Evolutionary conservation across 1,284 basidiomycete species (phyloP).

Genomic region (Cryptococcus sp.): DNA sequence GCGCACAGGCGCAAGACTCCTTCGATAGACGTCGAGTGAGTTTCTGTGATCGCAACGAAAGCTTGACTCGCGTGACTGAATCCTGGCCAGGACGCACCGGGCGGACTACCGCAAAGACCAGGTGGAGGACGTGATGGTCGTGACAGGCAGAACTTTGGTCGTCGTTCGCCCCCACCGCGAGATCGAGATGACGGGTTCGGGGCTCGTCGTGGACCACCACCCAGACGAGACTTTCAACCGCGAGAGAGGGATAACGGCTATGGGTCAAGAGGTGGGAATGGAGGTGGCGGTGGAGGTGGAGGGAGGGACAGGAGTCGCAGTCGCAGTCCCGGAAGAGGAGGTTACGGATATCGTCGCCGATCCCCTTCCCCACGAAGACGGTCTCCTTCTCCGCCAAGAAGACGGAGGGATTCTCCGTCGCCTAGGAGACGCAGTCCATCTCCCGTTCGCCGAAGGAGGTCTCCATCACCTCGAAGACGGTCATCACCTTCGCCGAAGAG

Average conservation of each 20-base stretch:
- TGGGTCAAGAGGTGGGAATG: conserved; percentile 14
- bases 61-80: background rate
- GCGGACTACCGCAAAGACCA: conserved; percentile 15
- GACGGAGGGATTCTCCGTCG: conserved; percentile 15
- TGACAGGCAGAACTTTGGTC: background rate
- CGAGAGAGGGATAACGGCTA: conserved; percentile 28
- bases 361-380: conserved; percentile 17
- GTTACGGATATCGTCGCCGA: conserved; percentile 17
- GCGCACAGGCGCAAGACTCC: conserved; percentile 22
- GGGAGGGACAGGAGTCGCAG: conserved; percentile 3
- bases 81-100: conserved; percentile 4
- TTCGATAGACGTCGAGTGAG: conserved; percentile 21
- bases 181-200: conserved; percentile 6
- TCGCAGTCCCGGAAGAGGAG: background rate
- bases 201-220: conserved; percentile 5
- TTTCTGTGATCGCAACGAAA: background rate
- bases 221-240: conserved; percentile 8
- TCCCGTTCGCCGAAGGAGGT: conserved; percentile 8
- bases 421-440: conserved; percentile 10
- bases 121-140: conserved; percentile 7
- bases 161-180: conserved; percentile 15
- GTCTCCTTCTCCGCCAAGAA: conserved; percentile 10
- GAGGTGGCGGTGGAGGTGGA: conserved; percentile 8
- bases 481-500: background rate
- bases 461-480: conserved; percentile 3